Percentiles rank a stretch among this genome's conserved stretches.
Evolutionary conservation across 2,329 filamentous ascomycete genomes (phyloP).

Genomic region (Coccinonectria pachysandricola): DNA sequence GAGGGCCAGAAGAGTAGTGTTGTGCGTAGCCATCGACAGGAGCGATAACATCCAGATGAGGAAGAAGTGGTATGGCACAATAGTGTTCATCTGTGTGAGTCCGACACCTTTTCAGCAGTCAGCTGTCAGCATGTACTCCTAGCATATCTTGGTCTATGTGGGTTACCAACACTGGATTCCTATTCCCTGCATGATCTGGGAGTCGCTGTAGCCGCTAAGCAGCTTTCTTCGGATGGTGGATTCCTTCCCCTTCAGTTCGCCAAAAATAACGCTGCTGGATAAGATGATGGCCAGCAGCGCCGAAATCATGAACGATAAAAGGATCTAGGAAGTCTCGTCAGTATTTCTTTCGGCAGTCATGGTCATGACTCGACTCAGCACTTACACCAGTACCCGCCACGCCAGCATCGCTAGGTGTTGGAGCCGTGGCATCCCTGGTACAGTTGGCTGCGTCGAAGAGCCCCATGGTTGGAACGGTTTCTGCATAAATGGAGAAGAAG

Average conservation of each 20-base stretch:
- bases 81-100: slow-evolving; percentile 45
- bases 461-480: not conserved
- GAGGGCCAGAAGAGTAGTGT: slow-evolving; percentile 53
- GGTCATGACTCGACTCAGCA: too few species aligned
- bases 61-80: slow-evolving; percentile 61
- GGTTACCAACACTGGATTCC: slow-evolving; percentile 43
- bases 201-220: slow-evolving; percentile 54
- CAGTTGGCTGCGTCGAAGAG: slow-evolving; percentile 3
- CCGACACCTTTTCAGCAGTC: too few species aligned
- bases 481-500: too few species aligned
- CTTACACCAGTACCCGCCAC: slow-evolving; percentile 40
- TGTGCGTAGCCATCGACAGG: slow-evolving; percentile 55
- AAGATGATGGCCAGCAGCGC: slow-evolving; percentile 46
- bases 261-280: slow-evolving; percentile 45
- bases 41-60: slow-evolving; percentile 59
- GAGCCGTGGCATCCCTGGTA: slow-evolving; percentile 5
- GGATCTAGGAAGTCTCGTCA: slow-evolving; percentile 15
- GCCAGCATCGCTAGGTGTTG: slow-evolving; percentile 43
- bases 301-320: slow-evolving; percentile 58
- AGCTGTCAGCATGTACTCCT: too few species aligned
- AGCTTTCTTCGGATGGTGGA: slow-evolving; percentile 52
- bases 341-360: too few species aligned
- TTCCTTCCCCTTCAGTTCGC: slow-evolving; percentile 37
- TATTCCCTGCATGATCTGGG: slow-evolving; percentile 59
- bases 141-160: not conserved